phyloP scores from a whole-genome alignment of 768 basidiomycete genomes.

The Boletus sp. region DNA sequence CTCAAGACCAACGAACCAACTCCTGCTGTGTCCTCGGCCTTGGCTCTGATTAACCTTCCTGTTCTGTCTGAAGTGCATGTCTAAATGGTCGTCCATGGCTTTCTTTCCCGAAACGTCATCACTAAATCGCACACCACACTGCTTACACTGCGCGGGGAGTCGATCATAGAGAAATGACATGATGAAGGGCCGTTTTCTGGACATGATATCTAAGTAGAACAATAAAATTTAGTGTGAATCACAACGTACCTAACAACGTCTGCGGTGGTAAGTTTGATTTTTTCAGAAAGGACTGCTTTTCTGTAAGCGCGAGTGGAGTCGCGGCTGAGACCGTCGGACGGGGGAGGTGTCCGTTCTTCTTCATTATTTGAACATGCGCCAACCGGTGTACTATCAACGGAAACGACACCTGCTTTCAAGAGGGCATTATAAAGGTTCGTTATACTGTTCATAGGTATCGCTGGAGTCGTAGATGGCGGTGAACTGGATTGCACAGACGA shows the following conservation, averaged over 20 bases:
- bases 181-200: slow-evolving; percentile 50
- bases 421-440: slow-evolving; percentile 62
- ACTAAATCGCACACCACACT: slow-evolving; percentile 86
- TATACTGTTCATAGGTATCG: slow-evolving; percentile 39
- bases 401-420: slow-evolving; percentile 76
- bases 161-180: slow-evolving; percentile 69
- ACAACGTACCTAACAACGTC: slow-evolving; percentile 67
- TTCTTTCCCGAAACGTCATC: slow-evolving; percentile 70
- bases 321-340: slow-evolving; percentile 36
- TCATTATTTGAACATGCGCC: slow-evolving; percentile 40
- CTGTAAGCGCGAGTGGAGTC: slow-evolving; percentile 59
- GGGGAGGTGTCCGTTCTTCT: slow-evolving; percentile 30
- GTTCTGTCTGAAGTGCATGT: slow-evolving; percentile 96
- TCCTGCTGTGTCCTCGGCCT: slow-evolving; percentile 83
- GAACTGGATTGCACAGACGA: slow-evolving; percentile 23
- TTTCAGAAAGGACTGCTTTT: slow-evolving; percentile 53
- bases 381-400: slow-evolving; percentile 48
- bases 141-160: slow-evolving; percentile 82
- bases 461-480: slow-evolving; percentile 21
- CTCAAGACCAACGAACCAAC: slow-evolving; percentile 84
- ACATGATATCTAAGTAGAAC: slow-evolving; percentile 20
- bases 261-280: slow-evolving; percentile 59
- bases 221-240: background rate
- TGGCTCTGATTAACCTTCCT: slow-evolving; percentile 72
- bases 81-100: slow-evolving; percentile 82